Conservation (phyloP, 2,329 filamentous ascomycete genomes). For the Pseudocercospora crystallina region DNA sequence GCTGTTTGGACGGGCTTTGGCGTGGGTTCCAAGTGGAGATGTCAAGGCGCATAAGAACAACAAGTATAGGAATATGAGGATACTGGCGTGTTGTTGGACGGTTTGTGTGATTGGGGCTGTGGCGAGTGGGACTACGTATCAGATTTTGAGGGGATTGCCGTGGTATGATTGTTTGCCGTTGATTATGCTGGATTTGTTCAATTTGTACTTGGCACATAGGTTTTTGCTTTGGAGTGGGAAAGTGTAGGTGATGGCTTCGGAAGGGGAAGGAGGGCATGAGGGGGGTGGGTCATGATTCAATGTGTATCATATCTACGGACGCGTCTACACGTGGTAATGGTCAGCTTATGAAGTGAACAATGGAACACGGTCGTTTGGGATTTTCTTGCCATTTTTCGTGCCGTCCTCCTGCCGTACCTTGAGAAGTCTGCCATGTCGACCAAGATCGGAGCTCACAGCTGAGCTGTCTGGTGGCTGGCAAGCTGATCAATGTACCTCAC, state of each 20-base stretch:
- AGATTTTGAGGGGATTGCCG: slow-evolving; percentile 36
- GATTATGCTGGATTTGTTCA: slow-evolving; percentile 41
- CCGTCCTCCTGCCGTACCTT: too few species aligned
- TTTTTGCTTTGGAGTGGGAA: slow-evolving; percentile 38
- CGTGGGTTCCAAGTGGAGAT: slow-evolving; percentile 44
- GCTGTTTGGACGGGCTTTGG: slow-evolving; percentile 41
- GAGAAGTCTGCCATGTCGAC: too few species aligned
- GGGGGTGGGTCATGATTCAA: too few species aligned
- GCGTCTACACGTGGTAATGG: too few species aligned
- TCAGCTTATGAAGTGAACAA: too few species aligned
- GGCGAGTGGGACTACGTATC: slow-evolving; percentile 38
- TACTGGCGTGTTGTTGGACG: slow-evolving; percentile 42
- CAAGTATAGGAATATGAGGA: slow-evolving; percentile 47
- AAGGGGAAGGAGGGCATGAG: too few species aligned
- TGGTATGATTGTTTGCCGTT: slow-evolving; percentile 45
- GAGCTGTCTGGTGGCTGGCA: too few species aligned
- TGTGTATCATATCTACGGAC: too few species aligned
- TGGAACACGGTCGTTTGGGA: too few species aligned
- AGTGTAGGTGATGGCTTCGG: slow-evolving; percentile 5
- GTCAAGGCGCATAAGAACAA: slow-evolving; percentile 43
- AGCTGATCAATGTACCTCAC: too few species aligned
- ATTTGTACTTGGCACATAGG: slow-evolving; percentile 42
- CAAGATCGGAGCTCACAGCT: too few species aligned
- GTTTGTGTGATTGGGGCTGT: slow-evolving; percentile 36
- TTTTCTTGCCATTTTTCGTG: too few species aligned